Evolutionary conservation across 176 grass and related monocot genomes (phyloP).

Genomic region (Oryza officinalis): DNA sequence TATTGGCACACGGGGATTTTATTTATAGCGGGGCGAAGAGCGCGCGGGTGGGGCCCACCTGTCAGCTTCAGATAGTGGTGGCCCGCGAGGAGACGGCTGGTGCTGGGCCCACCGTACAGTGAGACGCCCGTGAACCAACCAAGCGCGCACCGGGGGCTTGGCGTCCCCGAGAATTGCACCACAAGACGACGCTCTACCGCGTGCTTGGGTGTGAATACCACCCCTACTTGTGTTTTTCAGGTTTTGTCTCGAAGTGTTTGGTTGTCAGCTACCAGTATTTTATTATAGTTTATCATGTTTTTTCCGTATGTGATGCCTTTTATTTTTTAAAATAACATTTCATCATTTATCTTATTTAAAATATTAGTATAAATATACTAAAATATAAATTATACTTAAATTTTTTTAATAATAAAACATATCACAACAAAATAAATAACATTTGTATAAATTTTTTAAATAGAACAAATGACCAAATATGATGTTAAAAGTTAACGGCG

Average conservation of each 20-base stretch:
- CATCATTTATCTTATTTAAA: too few relatives aligned
- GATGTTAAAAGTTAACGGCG: too few relatives aligned
- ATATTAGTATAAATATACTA: too few relatives aligned
- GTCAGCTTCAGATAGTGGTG: background rate
- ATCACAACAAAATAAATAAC: too few relatives aligned
- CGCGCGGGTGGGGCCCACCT: background rate
- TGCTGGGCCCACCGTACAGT: background rate
- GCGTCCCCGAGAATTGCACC: background rate
- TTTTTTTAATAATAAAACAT: too few relatives aligned
- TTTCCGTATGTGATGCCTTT: too few relatives aligned
- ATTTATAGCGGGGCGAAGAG: background rate
- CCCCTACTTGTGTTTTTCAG: background rate
- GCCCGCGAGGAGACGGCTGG: background rate
- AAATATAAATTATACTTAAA: too few relatives aligned
- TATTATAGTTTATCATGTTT: too few relatives aligned
- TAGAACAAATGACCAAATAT: too few relatives aligned
- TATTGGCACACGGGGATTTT: background rate
- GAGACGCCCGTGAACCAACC: constrained; percentile 16
- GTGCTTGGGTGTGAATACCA: background rate
- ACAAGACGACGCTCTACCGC: background rate
- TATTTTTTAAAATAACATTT: too few relatives aligned
- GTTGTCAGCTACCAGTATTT: background rate
- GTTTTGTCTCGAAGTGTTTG: background rate
- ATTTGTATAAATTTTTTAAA: too few relatives aligned
- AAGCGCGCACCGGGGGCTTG: too few relatives aligned